Conservation (phyloP, 345 rosid species). For the Camelina sativa region DNA sequence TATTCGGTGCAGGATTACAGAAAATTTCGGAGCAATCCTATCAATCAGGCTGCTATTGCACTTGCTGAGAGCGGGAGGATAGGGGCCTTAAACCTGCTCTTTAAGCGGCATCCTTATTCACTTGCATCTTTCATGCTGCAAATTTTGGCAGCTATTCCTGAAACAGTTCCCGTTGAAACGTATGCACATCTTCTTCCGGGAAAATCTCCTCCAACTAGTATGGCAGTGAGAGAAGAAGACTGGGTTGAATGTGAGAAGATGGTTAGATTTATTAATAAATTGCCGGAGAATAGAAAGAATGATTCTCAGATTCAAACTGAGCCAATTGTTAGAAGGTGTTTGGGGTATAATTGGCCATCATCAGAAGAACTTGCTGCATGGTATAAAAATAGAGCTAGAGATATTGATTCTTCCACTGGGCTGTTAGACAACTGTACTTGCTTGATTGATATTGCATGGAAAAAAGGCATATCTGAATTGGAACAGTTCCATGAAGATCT, state of each 20-base stretch:
- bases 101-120: conserved; percentile 96
- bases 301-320: conserved; percentile 68
- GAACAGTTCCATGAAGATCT: conserved; percentile 78
- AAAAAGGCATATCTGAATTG: conserved; percentile 69
- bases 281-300: conserved; percentile 59
- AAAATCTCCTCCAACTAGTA: conserved; percentile 63
- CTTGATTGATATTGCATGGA: conserved; percentile 80
- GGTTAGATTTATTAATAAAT: conserved; percentile 60
- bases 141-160: conserved; percentile 84
- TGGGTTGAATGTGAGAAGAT: conserved; percentile 95
- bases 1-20: conserved; percentile 84
- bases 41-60: conserved; percentile 68
- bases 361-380: conserved; percentile 63
- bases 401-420: conserved; percentile 86
- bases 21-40: conserved; percentile 72
- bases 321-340: conserved; percentile 63
- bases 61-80: conserved; percentile 96
- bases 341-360: conserved; percentile 78
- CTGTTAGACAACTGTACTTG: conserved; percentile 83
- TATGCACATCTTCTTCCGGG: conserved; percentile 98
- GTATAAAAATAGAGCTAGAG: conserved; percentile 89
- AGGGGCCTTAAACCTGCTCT: conserved; percentile 88
- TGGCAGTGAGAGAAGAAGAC: conserved; percentile 86
- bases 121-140: conserved; percentile 64
- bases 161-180: conserved; percentile 84